A percentile compares a stretch with the other conserved stretches of the same genome.
These are phyloP conservation scores for Trichomonascaceae sp. DNA, from an alignment of 1,139 yeast species.

Conservation along the genomic window DNA sequence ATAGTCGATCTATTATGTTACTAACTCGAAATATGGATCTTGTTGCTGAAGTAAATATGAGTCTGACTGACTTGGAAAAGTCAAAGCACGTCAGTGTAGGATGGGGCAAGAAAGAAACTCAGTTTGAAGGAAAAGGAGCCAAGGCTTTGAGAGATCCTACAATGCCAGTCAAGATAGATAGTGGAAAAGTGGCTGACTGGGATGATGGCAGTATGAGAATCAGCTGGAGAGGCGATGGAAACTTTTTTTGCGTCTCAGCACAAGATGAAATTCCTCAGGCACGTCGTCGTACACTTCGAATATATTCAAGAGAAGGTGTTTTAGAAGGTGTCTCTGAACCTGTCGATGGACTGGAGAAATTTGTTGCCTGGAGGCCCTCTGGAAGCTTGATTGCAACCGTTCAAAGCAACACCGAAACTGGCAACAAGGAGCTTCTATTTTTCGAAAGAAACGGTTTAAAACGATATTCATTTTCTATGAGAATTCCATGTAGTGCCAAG, in stretches of 20 bases:
- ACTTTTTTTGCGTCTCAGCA: conserved; percentile 64
- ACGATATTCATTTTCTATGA: conserved; percentile 76
- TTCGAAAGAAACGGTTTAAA: conserved; percentile 92
- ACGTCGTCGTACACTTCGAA: conserved; percentile 71
- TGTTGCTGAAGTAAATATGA: conserved; percentile 55
- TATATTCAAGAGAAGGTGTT: conserved; percentile 67
- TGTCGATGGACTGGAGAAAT: conserved; percentile 70
- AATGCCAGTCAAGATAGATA: conserved; percentile 64
- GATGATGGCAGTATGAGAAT: conserved; percentile 48
- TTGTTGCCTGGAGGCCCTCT: conserved; percentile 82
- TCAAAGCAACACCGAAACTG: conserved; percentile 43
- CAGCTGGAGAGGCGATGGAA: conserved; percentile 96
- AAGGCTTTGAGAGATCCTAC: conserved; percentile 84
- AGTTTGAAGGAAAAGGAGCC: conserved; percentile 91
- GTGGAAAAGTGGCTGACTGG: conserved; percentile 50
- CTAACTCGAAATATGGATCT: conserved; percentile 79
- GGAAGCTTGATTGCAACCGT: conserved; percentile 84
- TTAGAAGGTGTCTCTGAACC: conserved; percentile 88
- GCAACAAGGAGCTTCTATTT: conserved; percentile 43
- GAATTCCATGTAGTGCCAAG: conserved; percentile 46
- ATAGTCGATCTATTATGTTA: conserved; percentile 52
- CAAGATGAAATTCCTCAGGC: conserved; percentile 49
- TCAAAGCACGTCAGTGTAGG: conserved; percentile 93
- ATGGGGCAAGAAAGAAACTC: conserved; percentile 98
- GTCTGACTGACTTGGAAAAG: conserved; percentile 58